Base-by-base conservation (phyloP, 2,329 filamentous ascomycete genomes). In the Pestalotiopsis sp. region DNA sequence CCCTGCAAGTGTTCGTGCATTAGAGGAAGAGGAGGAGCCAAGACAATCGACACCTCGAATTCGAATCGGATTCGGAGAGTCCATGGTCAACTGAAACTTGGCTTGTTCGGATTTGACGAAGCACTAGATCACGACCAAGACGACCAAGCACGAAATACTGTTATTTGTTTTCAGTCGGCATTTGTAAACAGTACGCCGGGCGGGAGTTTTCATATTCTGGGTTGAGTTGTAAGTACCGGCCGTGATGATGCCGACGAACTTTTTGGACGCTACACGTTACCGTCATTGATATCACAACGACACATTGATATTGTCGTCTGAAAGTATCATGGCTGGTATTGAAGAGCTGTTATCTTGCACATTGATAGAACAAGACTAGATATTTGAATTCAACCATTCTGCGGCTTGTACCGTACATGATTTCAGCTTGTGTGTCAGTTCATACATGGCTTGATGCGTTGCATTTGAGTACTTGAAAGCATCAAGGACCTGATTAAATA, bases 11-110 rank as follows among this genome's bases (percentile, higher is more conserved):
- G 74, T 78, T n/a, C 84, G 82, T 70, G 81, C 75, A 9, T 81
- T 85, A 17, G 85, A 85, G 52, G 82, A 84, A 23, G 83, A 86
- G 64, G 82, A 86, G 57, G 83, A 86, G 69, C 80, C 82, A 41
- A 79, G 79, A 13, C 77, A 79, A 31, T 72, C 69, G n/a, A 82
- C 79, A 67, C 80, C 81, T 7, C 75, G 72, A 45, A 65, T 75
- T 38, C 72, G 72, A 64, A 71, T 72, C 60, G 72, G 69, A 13
- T 68, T 74, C 4, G 72, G 68, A 6, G 72, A 73, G 7, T n/a
- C 12, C 17, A 52, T 31, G 39, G 38, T 57, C 45, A 56, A 25
- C 23, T 60, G 20, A 52, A n/a, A 17, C 9, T 12, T 38, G 14
- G 36, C 20, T 60, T 27, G 13, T 5, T 13, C 20, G 57, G 23